These are phyloP conservation scores for Russula sp. DNA, from an alignment of 768 basidiomycete species.

Conservation along the genomic window DNA sequence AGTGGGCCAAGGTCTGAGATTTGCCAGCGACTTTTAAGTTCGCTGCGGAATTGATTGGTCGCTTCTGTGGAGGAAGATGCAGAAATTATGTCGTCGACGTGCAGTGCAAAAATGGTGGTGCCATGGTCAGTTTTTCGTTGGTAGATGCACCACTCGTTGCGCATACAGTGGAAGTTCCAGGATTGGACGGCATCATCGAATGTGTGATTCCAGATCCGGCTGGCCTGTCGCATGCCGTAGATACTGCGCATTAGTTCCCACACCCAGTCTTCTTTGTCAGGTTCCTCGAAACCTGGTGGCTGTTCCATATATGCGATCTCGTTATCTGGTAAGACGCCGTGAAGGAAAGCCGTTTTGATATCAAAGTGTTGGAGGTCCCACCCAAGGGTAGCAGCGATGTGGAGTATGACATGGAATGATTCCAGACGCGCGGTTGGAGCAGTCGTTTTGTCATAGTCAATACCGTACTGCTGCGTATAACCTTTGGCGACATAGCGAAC, in stretches of 20 bases:
- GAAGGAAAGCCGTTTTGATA: not conserved
- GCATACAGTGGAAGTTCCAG: not conserved
- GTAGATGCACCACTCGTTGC: not conserved
- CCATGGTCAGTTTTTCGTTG: not conserved
- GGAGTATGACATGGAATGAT: not conserved
- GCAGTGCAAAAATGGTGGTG: not conserved
- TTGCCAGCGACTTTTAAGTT: not conserved
- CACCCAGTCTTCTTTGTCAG: not conserved
- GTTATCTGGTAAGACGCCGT: not conserved
- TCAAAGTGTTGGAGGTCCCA: not conserved
- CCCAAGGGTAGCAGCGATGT: not conserved
- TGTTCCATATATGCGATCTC: not conserved
- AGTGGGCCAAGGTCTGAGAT: not conserved
- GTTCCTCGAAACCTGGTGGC: not conserved
- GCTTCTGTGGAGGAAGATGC: not conserved
- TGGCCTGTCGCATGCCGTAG: not conserved
- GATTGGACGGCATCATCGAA: not conserved
- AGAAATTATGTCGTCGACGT: not conserved
- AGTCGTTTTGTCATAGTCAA: not conserved
- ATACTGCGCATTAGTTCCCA: not conserved
- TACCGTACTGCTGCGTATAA: not conserved
- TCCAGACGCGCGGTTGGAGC: not conserved
- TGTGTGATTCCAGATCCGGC: not conserved
- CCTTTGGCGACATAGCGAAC: not conserved
- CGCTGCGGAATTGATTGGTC: fast-evolving